A percentile compares a stretch with the other conserved stretches of the same genome.
phyloP scores from a whole-genome alignment of 2,329 filamentous ascomycete species.

The Aureobasidium namibiae region DNA sequence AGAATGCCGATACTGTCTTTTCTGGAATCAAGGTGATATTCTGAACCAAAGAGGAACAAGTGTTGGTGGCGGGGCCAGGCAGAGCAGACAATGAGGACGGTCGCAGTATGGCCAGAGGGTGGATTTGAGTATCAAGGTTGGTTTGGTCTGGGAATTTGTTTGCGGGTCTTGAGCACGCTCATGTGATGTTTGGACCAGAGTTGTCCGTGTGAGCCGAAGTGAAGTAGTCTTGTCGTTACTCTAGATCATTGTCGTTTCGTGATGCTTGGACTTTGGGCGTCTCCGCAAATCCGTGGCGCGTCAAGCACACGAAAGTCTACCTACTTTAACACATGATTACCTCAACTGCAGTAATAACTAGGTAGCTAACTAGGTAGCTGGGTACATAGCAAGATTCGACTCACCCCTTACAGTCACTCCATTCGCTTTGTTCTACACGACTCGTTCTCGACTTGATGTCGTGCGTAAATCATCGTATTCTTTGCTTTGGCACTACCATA shows the following conservation, averaged over 20 bases:
- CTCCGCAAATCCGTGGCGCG: neutral
- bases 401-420: neutral
- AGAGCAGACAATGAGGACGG: neutral
- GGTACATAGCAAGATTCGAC: too few relatives aligned
- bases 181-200: neutral
- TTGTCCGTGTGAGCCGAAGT: neutral
- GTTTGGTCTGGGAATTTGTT: neutral
- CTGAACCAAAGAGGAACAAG: neutral
- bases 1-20: neutral
- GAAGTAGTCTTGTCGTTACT: neutral
- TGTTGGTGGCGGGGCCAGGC: neutral
- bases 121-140: neutral
- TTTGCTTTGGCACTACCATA: neutral
- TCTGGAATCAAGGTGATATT: neutral
- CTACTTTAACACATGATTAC: too few relatives aligned
- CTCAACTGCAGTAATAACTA: too few relatives aligned
- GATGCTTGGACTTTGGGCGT: conserved; percentile 1
- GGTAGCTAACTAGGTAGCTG: too few relatives aligned
- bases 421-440: neutral
- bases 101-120: neutral
- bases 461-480: neutral
- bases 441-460: neutral
- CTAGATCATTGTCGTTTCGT: neutral
- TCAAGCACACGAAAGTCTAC: neutral
- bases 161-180: neutral